phyloP scores from a whole-genome alignment of 805 yeast genomes.

The Kluyveromyces lactis region DNA sequence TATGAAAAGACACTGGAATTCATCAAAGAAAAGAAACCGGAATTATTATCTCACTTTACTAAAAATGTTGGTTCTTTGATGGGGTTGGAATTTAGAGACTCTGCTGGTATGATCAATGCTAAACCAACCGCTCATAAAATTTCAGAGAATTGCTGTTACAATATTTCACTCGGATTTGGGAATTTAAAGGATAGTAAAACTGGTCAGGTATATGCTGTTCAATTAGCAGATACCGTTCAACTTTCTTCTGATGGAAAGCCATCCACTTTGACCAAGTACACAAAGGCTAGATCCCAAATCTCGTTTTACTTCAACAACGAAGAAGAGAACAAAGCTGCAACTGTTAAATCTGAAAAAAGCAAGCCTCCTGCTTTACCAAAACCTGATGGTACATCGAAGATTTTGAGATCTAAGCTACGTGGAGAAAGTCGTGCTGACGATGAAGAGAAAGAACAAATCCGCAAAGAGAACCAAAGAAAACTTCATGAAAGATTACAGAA shows the following conservation, averaged over 20 bases:
- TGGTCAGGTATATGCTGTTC: conserved; percentile 56
- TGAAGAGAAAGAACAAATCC: conserved; percentile 71
- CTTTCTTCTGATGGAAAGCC: conserved; percentile 43
- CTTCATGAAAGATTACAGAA: conserved; percentile 79
- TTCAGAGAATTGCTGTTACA: conserved; percentile 64
- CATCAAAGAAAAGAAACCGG: conserved; percentile 56
- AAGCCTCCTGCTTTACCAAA: conserved; percentile 24
- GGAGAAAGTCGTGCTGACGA: conserved; percentile 58
- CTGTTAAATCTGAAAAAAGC: conserved; percentile 33
- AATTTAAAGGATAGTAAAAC: conserved; percentile 45
- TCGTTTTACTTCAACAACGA: conserved; percentile 79
- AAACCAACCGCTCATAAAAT: conserved; percentile 58
- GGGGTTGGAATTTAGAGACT: conserved; percentile 85
- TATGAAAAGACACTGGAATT: conserved; percentile 55
- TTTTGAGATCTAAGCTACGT: conserved; percentile 70
- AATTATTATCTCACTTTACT: conserved; percentile 53
- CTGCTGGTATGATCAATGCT: conserved; percentile 60
- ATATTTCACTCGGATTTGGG: conserved; percentile 70
- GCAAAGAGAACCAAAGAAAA: conserved; percentile 74
- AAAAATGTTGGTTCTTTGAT: conserved; percentile 82
- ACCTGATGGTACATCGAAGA: conserved; percentile 44
- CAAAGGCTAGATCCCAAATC: conserved; percentile 63
- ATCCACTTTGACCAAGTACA: conserved; percentile 60
- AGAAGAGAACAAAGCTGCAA: conserved; percentile 35
- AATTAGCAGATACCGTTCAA: conserved; percentile 74